These are phyloP conservation scores for Cyathus striatus DNA, from an alignment of 768 basidiomycete genomes.

Conservation along the genomic window DNA sequence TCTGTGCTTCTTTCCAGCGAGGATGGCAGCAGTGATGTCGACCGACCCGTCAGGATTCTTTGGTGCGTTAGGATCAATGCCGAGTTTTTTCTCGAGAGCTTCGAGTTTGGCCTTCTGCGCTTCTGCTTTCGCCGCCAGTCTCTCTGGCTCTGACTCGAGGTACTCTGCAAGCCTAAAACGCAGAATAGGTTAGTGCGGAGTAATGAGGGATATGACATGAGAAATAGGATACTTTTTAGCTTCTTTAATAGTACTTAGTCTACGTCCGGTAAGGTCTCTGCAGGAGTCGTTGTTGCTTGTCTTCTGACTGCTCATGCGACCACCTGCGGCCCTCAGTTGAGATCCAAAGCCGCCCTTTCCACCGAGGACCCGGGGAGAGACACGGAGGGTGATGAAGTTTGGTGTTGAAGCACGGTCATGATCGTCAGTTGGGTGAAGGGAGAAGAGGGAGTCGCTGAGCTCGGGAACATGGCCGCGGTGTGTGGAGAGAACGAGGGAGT, in stretches of 20 bases:
- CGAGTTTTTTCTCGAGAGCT: slow-evolving; percentile 78
- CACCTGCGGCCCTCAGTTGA: slow-evolving; percentile 93
- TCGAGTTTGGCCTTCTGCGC: slow-evolving; percentile 81
- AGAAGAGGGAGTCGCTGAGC: slow-evolving; percentile 17
- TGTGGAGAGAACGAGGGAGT: slow-evolving; percentile 29
- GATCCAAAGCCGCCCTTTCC: slow-evolving; percentile 98
- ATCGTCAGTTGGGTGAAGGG: slow-evolving; percentile 12
- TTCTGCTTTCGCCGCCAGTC: slow-evolving; percentile 72
- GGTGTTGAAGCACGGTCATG: slow-evolving; percentile 9
- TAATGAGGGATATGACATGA: not conserved
- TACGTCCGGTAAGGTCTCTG: slow-evolving; percentile 83
- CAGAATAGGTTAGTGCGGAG: not conserved
- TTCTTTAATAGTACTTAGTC: slow-evolving; percentile 92
- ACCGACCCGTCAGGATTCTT: slow-evolving; percentile 17
- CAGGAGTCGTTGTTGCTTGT: slow-evolving; percentile 95
- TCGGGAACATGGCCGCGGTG: slow-evolving; percentile 28
- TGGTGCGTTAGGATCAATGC: slow-evolving; percentile 43
- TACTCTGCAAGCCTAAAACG: slow-evolving; percentile 70
- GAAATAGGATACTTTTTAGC: slow-evolving; percentile 70
- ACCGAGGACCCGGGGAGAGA: slow-evolving; percentile 73
- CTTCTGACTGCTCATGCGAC: slow-evolving; percentile 95
- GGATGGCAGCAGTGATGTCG: slow-evolving; percentile 35
- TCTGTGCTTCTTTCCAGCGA: slow-evolving; percentile 77
- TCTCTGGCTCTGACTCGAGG: slow-evolving; percentile 78
- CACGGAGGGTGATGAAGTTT: slow-evolving; percentile 57